These are phyloP conservation scores for Chytriomyces hyalinus DNA, from an alignment of 192 early-diverging fungal genomes.

Conservation along the genomic window DNA sequence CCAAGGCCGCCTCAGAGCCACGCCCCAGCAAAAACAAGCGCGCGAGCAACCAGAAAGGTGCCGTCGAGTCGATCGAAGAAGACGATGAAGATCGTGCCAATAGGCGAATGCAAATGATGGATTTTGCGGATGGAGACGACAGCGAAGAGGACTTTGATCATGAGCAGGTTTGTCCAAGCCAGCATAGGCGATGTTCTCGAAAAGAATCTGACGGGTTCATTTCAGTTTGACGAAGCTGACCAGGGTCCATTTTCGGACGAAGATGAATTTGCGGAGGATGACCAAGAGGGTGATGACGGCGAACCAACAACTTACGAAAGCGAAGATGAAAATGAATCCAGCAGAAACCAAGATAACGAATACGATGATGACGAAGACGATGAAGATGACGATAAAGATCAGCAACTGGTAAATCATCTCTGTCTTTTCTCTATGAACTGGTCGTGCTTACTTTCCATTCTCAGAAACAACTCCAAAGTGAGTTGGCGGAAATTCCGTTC, in stretches of 20 bases:
- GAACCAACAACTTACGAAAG: slow-evolving; percentile 15
- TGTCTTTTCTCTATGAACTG: too few relatives aligned
- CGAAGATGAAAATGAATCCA: slow-evolving; percentile 25
- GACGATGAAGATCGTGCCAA: slow-evolving; percentile 6
- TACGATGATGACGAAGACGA: slow-evolving; percentile 22
- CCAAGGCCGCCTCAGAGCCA: not conserved
- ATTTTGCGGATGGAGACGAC: slow-evolving; percentile 14
- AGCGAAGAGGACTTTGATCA: slow-evolving; percentile 6
- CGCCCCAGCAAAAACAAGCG: not conserved
- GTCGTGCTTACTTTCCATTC: slow-evolving; percentile 3
- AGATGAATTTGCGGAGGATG: slow-evolving; percentile 16
- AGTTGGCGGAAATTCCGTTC: slow-evolving; percentile 80
- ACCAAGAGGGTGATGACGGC: not conserved
- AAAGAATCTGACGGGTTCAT: not conserved
- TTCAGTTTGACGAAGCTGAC: not conserved
- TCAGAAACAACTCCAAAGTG: slow-evolving; percentile 30
- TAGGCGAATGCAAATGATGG: slow-evolving; percentile 10
- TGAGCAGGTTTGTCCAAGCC: not conserved
- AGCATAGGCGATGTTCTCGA: not conserved
- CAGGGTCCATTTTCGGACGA: not conserved
- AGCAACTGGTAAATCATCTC: not conserved
- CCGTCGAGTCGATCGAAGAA: not conserved
- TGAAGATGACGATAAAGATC: not conserved
- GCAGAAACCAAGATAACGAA: not conserved
- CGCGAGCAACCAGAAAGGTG: not conserved